Evolutionary conservation across 2,329 filamentous ascomycete species (phyloP).

Genomic region (Scedosporium boydii): DNA sequence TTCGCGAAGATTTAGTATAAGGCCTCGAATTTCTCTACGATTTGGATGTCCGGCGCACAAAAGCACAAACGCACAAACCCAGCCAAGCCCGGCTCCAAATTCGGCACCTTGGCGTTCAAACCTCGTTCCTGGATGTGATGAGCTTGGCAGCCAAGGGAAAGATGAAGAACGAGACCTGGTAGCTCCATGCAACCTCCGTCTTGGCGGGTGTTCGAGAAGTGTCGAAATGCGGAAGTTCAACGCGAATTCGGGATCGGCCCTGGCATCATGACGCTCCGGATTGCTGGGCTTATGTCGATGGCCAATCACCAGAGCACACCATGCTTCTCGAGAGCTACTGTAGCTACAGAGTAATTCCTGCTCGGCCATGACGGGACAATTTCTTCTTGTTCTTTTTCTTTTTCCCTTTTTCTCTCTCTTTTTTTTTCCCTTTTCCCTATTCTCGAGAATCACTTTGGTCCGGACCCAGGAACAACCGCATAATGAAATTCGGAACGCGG

Average conservation of each 20-base stretch:
- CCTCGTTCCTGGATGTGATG: background rate
- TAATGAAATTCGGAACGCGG: background rate
- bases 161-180: background rate
- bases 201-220: background rate
- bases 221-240: background rate
- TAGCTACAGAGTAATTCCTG: too few relatives aligned
- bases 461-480: background rate
- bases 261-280: too few relatives aligned
- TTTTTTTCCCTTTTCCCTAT: background rate
- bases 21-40: background rate
- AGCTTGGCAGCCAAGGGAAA: background rate
- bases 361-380: too few relatives aligned
- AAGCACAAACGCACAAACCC: background rate
- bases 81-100: background rate
- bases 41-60: background rate
- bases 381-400: background rate
- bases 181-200: background rate
- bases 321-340: too few relatives aligned
- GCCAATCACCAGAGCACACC: too few relatives aligned
- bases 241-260: background rate
- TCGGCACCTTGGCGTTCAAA: background rate
- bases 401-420: too few relatives aligned
- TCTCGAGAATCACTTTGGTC: background rate
- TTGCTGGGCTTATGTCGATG: too few relatives aligned
- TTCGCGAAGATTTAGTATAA: background rate